A percentile compares a stretch with the other conserved stretches of the same genome.
Evolutionary conservation across 2,329 filamentous ascomycete species (phyloP).

Genomic region (Nothophoma quercina): DNA sequence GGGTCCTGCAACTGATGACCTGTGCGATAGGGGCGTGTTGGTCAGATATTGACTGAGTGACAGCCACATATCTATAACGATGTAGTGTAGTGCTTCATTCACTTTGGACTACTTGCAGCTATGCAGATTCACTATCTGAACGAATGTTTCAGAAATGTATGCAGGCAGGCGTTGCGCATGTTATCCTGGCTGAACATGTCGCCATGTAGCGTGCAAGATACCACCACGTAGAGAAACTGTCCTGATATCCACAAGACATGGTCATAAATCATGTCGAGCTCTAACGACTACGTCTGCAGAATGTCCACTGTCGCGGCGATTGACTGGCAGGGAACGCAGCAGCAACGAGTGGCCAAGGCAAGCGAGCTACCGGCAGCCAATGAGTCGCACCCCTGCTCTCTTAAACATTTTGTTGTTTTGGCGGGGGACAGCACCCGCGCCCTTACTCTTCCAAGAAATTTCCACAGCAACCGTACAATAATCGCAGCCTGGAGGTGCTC

Average conservation of each 20-base stretch:
- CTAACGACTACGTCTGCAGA: neutral
- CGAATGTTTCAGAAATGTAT: conserved; percentile 1
- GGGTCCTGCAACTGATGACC: conserved; percentile 9
- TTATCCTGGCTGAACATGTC: neutral
- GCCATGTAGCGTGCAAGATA: neutral
- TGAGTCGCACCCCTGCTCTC: conserved; percentile 14
- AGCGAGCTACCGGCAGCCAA: conserved; percentile 13
- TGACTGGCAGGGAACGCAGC: conserved; percentile 4
- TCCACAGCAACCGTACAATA: conserved; percentile 14
- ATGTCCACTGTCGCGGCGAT: neutral
- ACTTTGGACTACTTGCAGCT: no score
- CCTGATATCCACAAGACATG: neutral
- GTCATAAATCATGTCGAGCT: neutral
- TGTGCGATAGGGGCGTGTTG: conserved; percentile 12
- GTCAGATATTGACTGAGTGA: no score
- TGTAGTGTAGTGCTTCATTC: no score
- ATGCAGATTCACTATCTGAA: neutral
- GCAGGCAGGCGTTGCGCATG: neutral
- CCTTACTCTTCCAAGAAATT: conserved; percentile 12
- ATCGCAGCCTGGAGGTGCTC: conserved; percentile 8
- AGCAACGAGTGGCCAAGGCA: conserved; percentile 15
- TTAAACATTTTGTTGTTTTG: conserved; percentile 20
- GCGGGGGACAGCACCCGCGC: conserved; percentile 13
- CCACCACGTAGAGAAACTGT: neutral
- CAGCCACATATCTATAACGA: no score